Percentiles rank a stretch among this genome's conserved stretches.
Conservation (phyloP, 495 filamentous ascomycete genomes). For the Tuber microsphaerosporum region DNA sequence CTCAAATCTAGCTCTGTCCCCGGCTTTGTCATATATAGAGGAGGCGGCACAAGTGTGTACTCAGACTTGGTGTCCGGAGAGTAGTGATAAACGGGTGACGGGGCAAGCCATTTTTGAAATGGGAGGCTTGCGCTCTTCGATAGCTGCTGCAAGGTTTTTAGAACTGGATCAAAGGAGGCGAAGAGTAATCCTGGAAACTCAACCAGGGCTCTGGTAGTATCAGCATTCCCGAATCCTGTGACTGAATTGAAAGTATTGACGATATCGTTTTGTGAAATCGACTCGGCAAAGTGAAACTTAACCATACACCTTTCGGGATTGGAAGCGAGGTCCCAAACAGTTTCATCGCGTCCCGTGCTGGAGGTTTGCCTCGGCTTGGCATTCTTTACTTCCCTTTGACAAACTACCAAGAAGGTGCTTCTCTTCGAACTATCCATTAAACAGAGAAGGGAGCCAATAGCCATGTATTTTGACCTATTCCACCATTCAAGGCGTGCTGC, state of each 20-base stretch:
- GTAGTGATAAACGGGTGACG: conserved; percentile 35
- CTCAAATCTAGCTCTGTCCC: conserved; percentile 19
- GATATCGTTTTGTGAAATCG: conserved; percentile 19
- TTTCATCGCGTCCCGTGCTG: conserved; percentile 4
- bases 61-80: conserved; percentile 34
- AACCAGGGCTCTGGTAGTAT: conserved; percentile 45
- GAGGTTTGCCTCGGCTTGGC: background rate
- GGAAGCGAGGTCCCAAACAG: conserved; percentile 33
- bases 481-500: conserved; percentile 53
- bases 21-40: conserved; percentile 32
- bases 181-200: conserved; percentile 67
- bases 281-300: conserved; percentile 36
- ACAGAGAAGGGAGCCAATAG: conserved; percentile 55
- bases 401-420: conserved; percentile 53
- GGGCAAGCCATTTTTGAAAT: conserved; percentile 55
- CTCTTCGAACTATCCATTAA: conserved; percentile 48
- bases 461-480: conserved; percentile 52
- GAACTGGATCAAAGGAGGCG: conserved; percentile 58
- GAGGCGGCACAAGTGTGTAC: conserved; percentile 39
- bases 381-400: conserved; percentile 35
- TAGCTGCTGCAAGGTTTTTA: conserved; percentile 60
- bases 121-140: conserved; percentile 50
- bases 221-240: background rate
- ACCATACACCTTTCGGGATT: conserved; percentile 38
- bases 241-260: conserved; percentile 16